Evolutionary conservation across 345 rosid species (phyloP), one percentile per base, ranked within the genome.

Genomic region (Rubroshorea leprosula): DNA sequence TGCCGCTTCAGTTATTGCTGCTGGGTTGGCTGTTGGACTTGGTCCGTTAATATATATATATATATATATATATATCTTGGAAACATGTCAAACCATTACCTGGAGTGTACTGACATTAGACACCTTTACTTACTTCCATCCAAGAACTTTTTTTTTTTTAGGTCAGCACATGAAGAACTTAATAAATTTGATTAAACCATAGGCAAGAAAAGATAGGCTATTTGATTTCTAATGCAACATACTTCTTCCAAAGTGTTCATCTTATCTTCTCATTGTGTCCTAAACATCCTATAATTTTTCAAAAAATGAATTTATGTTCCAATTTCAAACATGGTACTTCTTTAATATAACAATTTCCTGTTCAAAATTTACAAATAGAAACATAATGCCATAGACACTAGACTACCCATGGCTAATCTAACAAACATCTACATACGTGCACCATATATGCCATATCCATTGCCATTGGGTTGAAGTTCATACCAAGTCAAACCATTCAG

Each of bases 381-480:
- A 17, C 25, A n/a, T 5, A 25, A 11, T 17, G 19, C 19, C 27
- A 22, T 24, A n/a, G 27, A 25, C 21, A n/a, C 39, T 2, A 45
- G 12, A 35, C 12, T 10, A 13, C 7, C 41, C 6, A 35, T 8
- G n/a, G 12, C 19, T 6, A 1, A 38, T 58, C 47, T 23, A 17
- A 38, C 18, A 24, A 14, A 18, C 3, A 45, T 7, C 31, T 12
- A 29, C 13, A 39, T 12, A 29, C 13, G 24, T 2, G 16, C 21
- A 47, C 18, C 55, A 55, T n/a, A 25, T 14, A 55, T 13, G 41
- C 20, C 26, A 50, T 29, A 67, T 31, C 54, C n/a, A 52, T 21
- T 29, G 5, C 35, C 35, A 29, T 9, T 3, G 35, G 35, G 35
- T 29, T 29, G 9, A 29, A 29, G 4, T 9, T 29, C 35, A 29